Base-by-base conservation (phyloP, 306 rosid species). In the Cucurbita argyrosperma region DNA sequence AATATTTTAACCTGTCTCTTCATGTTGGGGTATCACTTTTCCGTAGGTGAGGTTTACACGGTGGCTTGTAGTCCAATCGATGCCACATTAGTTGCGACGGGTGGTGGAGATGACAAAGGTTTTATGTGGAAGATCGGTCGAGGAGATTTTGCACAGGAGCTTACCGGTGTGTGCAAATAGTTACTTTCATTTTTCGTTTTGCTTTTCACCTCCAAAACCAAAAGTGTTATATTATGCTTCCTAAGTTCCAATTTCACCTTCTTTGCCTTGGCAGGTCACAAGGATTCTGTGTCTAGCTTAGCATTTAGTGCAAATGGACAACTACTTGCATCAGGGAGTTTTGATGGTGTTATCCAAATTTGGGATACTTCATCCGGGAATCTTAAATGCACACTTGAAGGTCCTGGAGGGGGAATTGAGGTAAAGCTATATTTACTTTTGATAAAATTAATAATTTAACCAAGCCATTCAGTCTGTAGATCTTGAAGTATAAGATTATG, bases 111-210 rank as follows among this genome's bases (percentile, higher is more conserved):
- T 83, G 96, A 94, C 76, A 86, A 50, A 80, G 98, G 96, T 26
- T 94, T 89, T 88, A 85, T 94, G 58, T 94, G 98, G 98, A 87
- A 61, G 83, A 86, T 90, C 76, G 90, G 87, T 42, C 82, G 69
- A 58, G 96, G 97, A 82, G 96, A 89, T 81, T 90, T 89, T 91
- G 87, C 97, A 69, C 80, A 74, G 71, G 95, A 94, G 87, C 90
- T 94, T 62, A 82, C 74, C 23, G 97, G 96, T 88, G 80, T 72
- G 85, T 50, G 59, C 23, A 21, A 21, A 21, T 21, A 21, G 23
- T 21, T 21, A 21, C 23, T 21, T 21, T 21, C 1, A 21, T 21
- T 21, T 21, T 21, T 21, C 23, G 23, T 21, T 21, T 21, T 21
- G 1, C 23, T 21, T 21, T 21, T 21, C 23, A 21, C 23, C 1